Base-by-base conservation (phyloP, 495 filamentous ascomycete genomes). In the Rostrohypoxylon terebratum region DNA sequence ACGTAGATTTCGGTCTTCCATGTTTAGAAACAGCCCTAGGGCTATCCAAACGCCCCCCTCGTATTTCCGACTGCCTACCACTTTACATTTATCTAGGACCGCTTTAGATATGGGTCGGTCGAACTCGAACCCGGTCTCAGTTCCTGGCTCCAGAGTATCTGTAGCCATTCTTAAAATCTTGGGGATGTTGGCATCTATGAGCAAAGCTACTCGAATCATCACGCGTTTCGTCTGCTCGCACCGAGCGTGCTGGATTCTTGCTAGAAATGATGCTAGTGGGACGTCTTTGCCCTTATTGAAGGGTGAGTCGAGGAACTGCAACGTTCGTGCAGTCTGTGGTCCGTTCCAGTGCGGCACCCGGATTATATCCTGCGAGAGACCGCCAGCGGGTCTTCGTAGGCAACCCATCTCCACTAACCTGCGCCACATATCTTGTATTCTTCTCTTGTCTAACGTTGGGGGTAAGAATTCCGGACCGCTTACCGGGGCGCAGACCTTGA, bases 11-110 rank as follows among this genome's bases (percentile, higher is more conserved):
- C 6, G 28, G 28, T 28, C 28, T 47, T 47, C 44, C 44, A 47
- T 47, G 13, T 16, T 20, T 3, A 47, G 44, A 47, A 47, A 47
- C n/a, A 47, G 18, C n/a, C 44, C 44, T 2, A 47, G 44, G 14
- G 44, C 44, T n/a, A 47, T 47, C 44, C 44, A 47, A n/a, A 47
- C 44, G n/a, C 44, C 9, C 2, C 44, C 44, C 44, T 47, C n/a
- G 14, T 47, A 47, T 28, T 28, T 28, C 28, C 28, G n/a, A 2
- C 13, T 3, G 6, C 18, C 44, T 16, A 47, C n/a, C 18, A 4
- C 18, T 47, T 20, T 14, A 16, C 44, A 20, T 47, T 20, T 14
- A 7, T 20, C 44, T 2, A 20, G 44, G n/a, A 47, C 13, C 4
- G 44, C 28, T 5, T 28, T 28, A 5, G 28, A 5, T 28, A 28